Evolutionary conservation across 1,139 yeast genomes (phyloP).

Genomic region (Debaryomyces psychrophilus): DNA sequence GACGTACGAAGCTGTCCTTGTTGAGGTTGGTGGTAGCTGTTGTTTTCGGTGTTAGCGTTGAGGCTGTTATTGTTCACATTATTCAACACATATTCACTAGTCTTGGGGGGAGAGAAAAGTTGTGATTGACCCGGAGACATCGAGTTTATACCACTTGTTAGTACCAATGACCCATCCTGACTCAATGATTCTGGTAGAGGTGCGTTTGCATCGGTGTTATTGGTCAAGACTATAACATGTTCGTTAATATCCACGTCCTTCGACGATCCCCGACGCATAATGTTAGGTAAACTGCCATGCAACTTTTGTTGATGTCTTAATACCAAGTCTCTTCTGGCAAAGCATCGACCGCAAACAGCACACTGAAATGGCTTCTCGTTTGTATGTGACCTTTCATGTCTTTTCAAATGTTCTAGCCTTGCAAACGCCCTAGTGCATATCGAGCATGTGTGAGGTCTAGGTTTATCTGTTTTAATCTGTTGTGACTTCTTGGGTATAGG

Average conservation of each 20-base stretch:
- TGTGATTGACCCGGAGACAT: slow-evolving; percentile 17
- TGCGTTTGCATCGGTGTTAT: slow-evolving; percentile 48
- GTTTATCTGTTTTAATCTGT: slow-evolving; percentile 83
- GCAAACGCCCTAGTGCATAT: slow-evolving; percentile 98
- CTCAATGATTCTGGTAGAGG: slow-evolving; percentile 35
- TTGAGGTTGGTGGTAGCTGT: slow-evolving; percentile 2
- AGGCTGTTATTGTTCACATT: not conserved
- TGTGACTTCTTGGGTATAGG: slow-evolving; percentile 89
- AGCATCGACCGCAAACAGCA: slow-evolving; percentile 54
- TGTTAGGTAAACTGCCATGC: slow-evolving; percentile 30
- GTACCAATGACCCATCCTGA: slow-evolving; percentile 5
- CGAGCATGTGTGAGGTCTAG: slow-evolving; percentile 86
- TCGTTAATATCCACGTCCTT: slow-evolving; percentile 31
- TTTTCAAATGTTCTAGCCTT: slow-evolving; percentile 86
- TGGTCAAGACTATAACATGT: slow-evolving; percentile 46
- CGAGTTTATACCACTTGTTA: slow-evolving; percentile 4
- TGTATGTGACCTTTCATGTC: slow-evolving; percentile 95
- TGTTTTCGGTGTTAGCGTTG: not conserved
- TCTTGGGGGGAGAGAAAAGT: slow-evolving; percentile 23
- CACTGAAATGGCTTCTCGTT: slow-evolving; percentile 89
- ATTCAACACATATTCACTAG: slow-evolving; percentile 13
- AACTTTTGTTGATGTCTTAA: slow-evolving; percentile 52
- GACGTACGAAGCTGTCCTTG: slow-evolving; percentile 25
- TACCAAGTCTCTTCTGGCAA: slow-evolving; percentile 52
- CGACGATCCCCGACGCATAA: slow-evolving; percentile 23